phyloP scores from a whole-genome alignment of 345 rosid genomes.

The Schrenkiella parvula region DNA sequence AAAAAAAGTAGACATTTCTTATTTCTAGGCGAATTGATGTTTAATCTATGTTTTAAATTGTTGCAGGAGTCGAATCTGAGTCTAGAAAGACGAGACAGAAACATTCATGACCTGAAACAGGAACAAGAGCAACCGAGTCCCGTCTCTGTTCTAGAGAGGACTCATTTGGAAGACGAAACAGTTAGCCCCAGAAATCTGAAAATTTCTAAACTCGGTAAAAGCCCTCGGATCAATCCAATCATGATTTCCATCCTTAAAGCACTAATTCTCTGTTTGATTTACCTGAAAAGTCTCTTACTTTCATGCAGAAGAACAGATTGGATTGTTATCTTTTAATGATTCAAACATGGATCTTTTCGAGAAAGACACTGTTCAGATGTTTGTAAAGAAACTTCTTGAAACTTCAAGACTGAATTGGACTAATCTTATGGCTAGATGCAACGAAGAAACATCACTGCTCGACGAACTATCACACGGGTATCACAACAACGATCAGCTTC shows the following conservation, averaged over 20 bases:
- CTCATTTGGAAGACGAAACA: slow-evolving; percentile 36
- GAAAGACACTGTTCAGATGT: slow-evolving; percentile 32
- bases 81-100: slow-evolving; percentile 25
- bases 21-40: neutral
- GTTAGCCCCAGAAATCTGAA: slow-evolving; percentile 25
- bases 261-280: slow-evolving; percentile 5
- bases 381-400: slow-evolving; percentile 41
- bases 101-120: slow-evolving; percentile 21
- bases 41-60: neutral
- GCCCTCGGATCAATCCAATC: neutral
- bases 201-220: slow-evolving; percentile 37
- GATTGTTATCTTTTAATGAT: slow-evolving; percentile 14
- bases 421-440: slow-evolving; percentile 40
- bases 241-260: neutral
- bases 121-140: slow-evolving; percentile 58
- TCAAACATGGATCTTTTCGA: slow-evolving; percentile 18
- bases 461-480: slow-evolving; percentile 34
- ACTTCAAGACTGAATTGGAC: slow-evolving; percentile 52
- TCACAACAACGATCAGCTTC: slow-evolving; percentile 25
- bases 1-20: slow-evolving; percentile 1
- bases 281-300: neutral
- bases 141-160: slow-evolving; percentile 53
- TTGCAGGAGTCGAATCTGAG: slow-evolving; percentile 44
- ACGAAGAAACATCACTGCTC: slow-evolving; percentile 42
- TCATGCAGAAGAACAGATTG: slow-evolving; percentile 35